Evolutionary conservation across 345 rosid genomes (phyloP).

Genomic region (Salix dunnii): DNA sequence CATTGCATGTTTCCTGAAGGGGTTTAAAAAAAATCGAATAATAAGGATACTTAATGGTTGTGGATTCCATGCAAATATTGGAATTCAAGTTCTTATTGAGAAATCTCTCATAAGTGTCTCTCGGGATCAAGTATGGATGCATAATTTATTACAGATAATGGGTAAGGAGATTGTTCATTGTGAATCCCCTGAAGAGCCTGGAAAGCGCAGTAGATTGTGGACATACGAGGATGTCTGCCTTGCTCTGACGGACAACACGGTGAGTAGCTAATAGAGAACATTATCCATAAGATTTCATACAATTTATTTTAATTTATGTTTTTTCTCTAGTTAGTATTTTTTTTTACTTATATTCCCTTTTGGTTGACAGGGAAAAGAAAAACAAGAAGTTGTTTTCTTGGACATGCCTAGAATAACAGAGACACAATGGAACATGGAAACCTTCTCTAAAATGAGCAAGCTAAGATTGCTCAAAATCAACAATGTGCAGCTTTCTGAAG

Average conservation of each 20-base stretch:
- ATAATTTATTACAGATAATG: conserved; percentile 8
- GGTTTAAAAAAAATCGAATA: conserved; percentile 1
- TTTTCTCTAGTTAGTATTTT: too few species aligned
- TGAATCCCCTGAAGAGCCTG: conserved; percentile 2
- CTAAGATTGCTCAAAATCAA: too few species aligned
- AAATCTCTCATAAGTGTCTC: conserved; percentile 1
- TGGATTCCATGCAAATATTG: conserved; percentile 1
- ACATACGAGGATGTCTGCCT: not conserved
- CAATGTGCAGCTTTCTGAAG: too few species aligned
- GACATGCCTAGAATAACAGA: too few species aligned
- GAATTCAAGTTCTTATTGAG: not conserved
- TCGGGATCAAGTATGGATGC: not conserved
- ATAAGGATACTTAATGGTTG: not conserved
- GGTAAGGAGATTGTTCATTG: conserved; percentile 3
- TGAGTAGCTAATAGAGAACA: not conserved
- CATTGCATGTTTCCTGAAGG: conserved; percentile 7
- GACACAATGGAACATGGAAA: too few species aligned
- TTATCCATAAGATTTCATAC: too few species aligned
- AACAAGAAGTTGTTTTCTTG: too few species aligned
- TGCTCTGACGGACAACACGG: not conserved
- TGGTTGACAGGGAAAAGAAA: too few species aligned
- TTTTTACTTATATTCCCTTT: too few species aligned
- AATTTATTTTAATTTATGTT: too few species aligned
- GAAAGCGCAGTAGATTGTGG: conserved; percentile 10
- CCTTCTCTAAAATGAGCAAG: too few species aligned